A percentile compares a stretch with the other conserved stretches of the same genome.
phyloP scores from a whole-genome alignment of 345 rosid species.

The Populus davidiana region DNA sequence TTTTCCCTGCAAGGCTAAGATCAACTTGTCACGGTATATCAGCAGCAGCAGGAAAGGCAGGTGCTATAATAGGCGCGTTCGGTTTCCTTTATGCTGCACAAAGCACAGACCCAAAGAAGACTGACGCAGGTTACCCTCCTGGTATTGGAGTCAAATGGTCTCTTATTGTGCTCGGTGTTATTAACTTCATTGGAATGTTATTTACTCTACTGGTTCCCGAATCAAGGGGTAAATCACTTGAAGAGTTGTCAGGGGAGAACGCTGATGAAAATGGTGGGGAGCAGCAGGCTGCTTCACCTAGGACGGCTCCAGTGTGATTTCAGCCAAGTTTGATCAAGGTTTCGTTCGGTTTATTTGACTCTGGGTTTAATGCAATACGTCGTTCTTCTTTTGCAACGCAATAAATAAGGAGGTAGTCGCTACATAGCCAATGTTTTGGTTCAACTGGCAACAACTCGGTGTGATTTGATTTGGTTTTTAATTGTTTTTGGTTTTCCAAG shows the following conservation, averaged over 20 bases:
- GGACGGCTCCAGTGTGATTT: slow-evolving; percentile 8
- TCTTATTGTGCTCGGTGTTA: slow-evolving; percentile 12
- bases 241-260: slow-evolving; percentile 26
- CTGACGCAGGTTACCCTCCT: slow-evolving; percentile 19
- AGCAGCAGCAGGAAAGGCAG: slow-evolving; percentile 33
- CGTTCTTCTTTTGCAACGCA: not conserved
- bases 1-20: slow-evolving; percentile 26
- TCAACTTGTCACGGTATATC: slow-evolving; percentile 35
- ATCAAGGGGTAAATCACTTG: slow-evolving; percentile 26
- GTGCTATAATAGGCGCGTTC: slow-evolving; percentile 27
- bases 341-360: not conserved
- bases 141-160: slow-evolving; percentile 28
- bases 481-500: not conserved
- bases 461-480: not conserved
- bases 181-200: slow-evolving; percentile 24
- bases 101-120: slow-evolving; percentile 4
- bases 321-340: not conserved
- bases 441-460: not conserved
- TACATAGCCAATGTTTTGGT: too few species aligned
- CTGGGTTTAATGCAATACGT: not conserved
- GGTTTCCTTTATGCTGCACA: slow-evolving; percentile 27
- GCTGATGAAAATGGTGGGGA: slow-evolving; percentile 4
- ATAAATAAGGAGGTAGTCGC: not conserved
- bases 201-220: slow-evolving; percentile 29
- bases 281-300: not conserved